These are phyloP conservation scores for Exutisphaerella laricina DNA, from an alignment of 2,329 filamentous ascomycete species.

Conservation along the genomic window DNA sequence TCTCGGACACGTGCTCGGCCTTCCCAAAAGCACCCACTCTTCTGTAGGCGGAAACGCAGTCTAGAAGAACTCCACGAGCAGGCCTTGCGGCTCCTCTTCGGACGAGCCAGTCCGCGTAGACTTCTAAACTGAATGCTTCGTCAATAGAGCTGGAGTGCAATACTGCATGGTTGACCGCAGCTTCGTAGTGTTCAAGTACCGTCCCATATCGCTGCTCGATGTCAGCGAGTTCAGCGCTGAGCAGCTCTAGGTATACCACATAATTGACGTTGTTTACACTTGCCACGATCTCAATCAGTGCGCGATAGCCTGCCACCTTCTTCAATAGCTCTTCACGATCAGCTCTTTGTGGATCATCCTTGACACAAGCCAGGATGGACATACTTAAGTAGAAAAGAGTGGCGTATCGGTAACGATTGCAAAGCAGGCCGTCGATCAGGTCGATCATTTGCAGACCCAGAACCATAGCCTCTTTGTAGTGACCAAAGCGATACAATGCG, in stretches of 20 bases:
- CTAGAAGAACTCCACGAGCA: constrained; percentile 62
- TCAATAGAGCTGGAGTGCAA: constrained; percentile 63
- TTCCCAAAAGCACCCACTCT: constrained; percentile 65
- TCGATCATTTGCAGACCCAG: constrained; percentile 40
- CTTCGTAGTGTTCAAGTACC: constrained; percentile 62
- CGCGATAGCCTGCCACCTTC: constrained; percentile 52
- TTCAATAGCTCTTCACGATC: constrained; percentile 47
- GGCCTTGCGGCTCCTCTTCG: constrained; percentile 60
- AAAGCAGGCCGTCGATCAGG: constrained; percentile 41
- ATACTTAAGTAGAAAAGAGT: constrained; percentile 42
- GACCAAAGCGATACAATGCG: constrained; percentile 40
- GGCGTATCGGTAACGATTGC: constrained; percentile 40
- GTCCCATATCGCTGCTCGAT: constrained; percentile 37
- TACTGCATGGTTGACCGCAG: constrained; percentile 65
- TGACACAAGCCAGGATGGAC: constrained; percentile 36
- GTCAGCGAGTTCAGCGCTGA: constrained; percentile 65
- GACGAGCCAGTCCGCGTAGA: constrained; percentile 67
- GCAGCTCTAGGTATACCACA: constrained; percentile 59
- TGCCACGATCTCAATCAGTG: constrained; percentile 60
- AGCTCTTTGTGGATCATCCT: constrained; percentile 33
- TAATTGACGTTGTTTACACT: constrained; percentile 65
- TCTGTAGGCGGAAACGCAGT: constrained; percentile 62
- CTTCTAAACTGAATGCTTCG: constrained; percentile 66
- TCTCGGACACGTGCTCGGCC: constrained; percentile 60
- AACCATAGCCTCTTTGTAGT: constrained; percentile 38